These are phyloP conservation scores for Fusarium sororula DNA, from an alignment of 2,329 filamentous ascomycete genomes.

Conservation along the genomic window DNA sequence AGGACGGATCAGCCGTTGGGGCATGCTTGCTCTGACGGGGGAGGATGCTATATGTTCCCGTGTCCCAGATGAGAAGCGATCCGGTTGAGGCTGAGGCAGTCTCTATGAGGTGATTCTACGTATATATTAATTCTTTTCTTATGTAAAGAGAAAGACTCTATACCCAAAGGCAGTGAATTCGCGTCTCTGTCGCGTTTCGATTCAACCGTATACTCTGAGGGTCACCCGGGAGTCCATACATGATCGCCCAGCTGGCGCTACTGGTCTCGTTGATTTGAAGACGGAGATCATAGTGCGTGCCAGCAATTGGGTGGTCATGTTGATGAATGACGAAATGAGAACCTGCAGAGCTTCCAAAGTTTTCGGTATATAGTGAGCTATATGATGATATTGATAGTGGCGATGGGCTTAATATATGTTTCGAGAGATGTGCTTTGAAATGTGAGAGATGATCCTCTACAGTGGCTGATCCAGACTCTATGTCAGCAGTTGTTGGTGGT, in stretches of 20 bases:
- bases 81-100: slow-evolving; percentile 63
- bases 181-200: slow-evolving; percentile 69
- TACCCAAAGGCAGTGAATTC: slow-evolving; percentile 69
- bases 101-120: slow-evolving; percentile 68
- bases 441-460: slow-evolving; percentile 52
- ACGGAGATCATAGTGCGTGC: slow-evolving; percentile 74
- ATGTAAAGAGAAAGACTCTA: slow-evolving; percentile 13
- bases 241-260: slow-evolving; percentile 71
- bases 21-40: slow-evolving; percentile 50
- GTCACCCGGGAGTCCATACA: slow-evolving; percentile 70
- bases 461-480: slow-evolving; percentile 52
- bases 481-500: slow-evolving; percentile 44
- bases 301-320: slow-evolving; percentile 76
- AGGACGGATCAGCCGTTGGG: slow-evolving; percentile 45
- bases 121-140: neutral
- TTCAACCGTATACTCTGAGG: slow-evolving; percentile 63
- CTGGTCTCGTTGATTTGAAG: slow-evolving; percentile 75
- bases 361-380: slow-evolving; percentile 49
- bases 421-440: slow-evolving; percentile 49
- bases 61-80: slow-evolving; percentile 71
- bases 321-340: slow-evolving; percentile 76
- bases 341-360: slow-evolving; percentile 45
- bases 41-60: slow-evolving; percentile 65
- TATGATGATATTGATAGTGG: slow-evolving; percentile 49
- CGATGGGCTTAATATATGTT: slow-evolving; percentile 40